A percentile compares a stretch with the other conserved stretches of the same genome.
phyloP scores from a whole-genome alignment of 2,329 filamentous ascomycete genomes.

The Apiospora koreana region DNA sequence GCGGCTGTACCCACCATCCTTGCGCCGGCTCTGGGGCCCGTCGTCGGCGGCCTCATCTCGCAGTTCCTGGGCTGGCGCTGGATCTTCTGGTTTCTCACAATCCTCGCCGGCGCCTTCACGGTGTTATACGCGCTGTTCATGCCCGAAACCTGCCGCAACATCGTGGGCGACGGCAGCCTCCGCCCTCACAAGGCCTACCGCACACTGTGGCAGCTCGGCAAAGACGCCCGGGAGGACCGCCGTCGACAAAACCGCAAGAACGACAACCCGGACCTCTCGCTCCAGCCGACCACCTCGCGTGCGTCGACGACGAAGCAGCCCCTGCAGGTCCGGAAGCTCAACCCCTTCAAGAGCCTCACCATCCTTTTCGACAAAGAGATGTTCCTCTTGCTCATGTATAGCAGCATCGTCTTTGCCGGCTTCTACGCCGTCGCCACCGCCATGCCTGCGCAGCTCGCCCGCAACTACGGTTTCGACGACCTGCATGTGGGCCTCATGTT shows the following conservation, averaged over 20 bases:
- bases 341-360: constrained; percentile 34
- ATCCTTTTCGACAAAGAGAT: constrained; percentile 39
- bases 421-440: constrained; percentile 37
- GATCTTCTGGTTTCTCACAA: constrained; percentile 28
- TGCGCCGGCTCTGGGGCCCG: constrained; percentile 42
- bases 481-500: constrained; percentile 43
- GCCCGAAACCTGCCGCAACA: constrained; percentile 44
- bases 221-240: constrained; percentile 15
- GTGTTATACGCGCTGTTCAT: constrained; percentile 19
- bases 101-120: constrained; percentile 21
- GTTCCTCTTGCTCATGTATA: constrained; percentile 35
- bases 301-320: constrained; percentile 18
- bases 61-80: constrained; percentile 36
- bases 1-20: constrained; percentile 46
- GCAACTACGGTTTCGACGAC: constrained; percentile 57
- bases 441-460: constrained; percentile 30
- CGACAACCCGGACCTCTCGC: constrained; percentile 11
- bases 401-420: constrained; percentile 34
- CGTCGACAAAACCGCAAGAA: constrained; percentile 11
- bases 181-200: constrained; percentile 31
- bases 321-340: constrained; percentile 25
- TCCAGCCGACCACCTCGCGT: constrained; percentile 17
- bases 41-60: constrained; percentile 53
- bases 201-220: constrained; percentile 28
- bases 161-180: constrained; percentile 46